These are phyloP conservation scores for Ustilago lituana DNA, from an alignment of 1,284 basidiomycete genomes.

Conservation along the genomic window DNA sequence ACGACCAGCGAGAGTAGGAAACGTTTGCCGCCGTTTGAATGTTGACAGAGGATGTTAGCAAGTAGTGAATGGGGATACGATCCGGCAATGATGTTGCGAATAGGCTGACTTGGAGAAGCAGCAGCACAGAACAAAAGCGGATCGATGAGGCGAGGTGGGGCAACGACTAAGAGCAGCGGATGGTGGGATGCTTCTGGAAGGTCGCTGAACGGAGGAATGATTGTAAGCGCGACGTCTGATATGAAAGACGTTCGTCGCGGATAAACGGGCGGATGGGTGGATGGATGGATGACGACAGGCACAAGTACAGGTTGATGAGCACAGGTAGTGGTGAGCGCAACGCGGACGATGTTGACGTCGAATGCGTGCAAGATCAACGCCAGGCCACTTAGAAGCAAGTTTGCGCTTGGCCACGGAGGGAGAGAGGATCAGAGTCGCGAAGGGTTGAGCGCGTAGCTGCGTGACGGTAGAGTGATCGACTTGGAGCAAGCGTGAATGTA, in stretches of 20 bases:
- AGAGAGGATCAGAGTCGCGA: not conserved
- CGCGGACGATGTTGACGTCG: slow-evolving; percentile 1
- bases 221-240: not conserved
- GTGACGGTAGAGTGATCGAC: not conserved
- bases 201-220: not conserved
- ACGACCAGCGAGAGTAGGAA: no score
- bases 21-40: no score
- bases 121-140: not conserved
- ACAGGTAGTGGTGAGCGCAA: not conserved
- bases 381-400: not conserved
- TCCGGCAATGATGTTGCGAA: no score
- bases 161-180: not conserved
- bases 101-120: not conserved
- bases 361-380: not conserved
- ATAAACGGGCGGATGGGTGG: not conserved
- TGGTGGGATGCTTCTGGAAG: not conserved
- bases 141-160: no score
- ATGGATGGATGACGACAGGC: slow-evolving; percentile 9
- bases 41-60: no score
- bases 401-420: no score
- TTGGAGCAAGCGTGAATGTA: no score
- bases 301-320: slow-evolving; percentile 13
- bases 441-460: not conserved
- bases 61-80: no score
- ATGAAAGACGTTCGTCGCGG: not conserved